phyloP scores from a whole-genome alignment of 1,284 basidiomycete species.

The Leccinum pachyderme region DNA sequence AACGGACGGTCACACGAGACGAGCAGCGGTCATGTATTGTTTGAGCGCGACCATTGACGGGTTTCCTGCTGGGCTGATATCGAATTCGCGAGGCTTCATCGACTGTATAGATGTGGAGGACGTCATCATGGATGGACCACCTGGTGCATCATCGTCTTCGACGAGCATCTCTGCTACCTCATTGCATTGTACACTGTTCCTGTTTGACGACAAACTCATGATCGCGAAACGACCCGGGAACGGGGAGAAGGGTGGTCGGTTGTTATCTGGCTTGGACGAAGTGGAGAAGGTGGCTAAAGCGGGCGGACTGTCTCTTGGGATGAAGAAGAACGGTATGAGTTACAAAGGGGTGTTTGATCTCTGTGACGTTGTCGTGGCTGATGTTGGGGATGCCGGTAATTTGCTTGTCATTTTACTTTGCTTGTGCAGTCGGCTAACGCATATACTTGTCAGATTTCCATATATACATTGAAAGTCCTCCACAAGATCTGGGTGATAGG shows the following conservation, averaged over 20 bases:
- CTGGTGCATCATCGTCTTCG: constrained; percentile 43
- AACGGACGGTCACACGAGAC: constrained; percentile 86
- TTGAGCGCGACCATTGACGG: constrained; percentile 84
- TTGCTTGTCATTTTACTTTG: constrained; percentile 11
- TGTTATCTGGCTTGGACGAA: constrained; percentile 83
- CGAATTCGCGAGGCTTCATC: constrained; percentile 83
- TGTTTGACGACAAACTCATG: constrained; percentile 94
- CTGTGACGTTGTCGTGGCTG: constrained; percentile 79
- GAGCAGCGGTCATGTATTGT: constrained; percentile 88
- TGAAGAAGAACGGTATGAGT: constrained; percentile 79
- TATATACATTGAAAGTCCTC: constrained; percentile 77
- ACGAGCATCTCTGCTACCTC: constrained; percentile 38
- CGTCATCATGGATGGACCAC: constrained; percentile 51
- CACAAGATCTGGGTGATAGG: constrained; percentile 74
- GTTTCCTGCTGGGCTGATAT: constrained; percentile 87
- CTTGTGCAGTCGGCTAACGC: constrained; percentile 9
- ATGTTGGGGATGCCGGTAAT: constrained; percentile 81
- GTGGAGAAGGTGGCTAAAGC: constrained; percentile 73
- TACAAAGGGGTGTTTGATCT: constrained; percentile 88
- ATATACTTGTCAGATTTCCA: constrained; percentile 65
- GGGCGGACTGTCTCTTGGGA: constrained; percentile 52
- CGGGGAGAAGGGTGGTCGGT: constrained; percentile 70
- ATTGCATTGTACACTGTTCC: constrained; percentile 86
- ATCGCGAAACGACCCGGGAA: constrained; percentile 84
- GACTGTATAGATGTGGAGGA: constrained; percentile 96